Conservation (phyloP, 108 stramenopile genomes). For the Licmophora abbreviata region DNA sequence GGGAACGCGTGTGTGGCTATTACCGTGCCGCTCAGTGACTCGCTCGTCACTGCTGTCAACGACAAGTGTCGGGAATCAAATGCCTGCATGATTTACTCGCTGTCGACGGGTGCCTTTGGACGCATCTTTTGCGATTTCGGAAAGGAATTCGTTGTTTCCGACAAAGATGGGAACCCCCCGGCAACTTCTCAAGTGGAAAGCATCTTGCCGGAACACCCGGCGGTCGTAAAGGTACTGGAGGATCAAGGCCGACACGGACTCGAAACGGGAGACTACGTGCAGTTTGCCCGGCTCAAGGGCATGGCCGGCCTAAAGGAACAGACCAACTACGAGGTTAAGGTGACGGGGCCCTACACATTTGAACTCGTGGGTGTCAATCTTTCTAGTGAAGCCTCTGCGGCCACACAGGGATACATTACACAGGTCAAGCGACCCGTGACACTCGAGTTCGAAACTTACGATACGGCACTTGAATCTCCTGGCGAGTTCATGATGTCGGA, state of each 20-base stretch:
- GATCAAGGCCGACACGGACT: conserved; percentile 96
- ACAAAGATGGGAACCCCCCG: conserved; percentile 91
- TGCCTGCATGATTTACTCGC: conserved; percentile 71
- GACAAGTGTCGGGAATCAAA: conserved; percentile 59
- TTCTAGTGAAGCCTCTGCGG: conserved; percentile 14
- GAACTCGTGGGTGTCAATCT: conserved; percentile 68
- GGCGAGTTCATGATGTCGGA: conserved; percentile 94
- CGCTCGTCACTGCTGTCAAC: conserved; percentile 52
- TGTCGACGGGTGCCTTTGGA: conserved; percentile 82
- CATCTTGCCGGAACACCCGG: conserved; percentile 63
- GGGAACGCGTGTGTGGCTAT: conserved; percentile 48
- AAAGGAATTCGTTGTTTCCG: conserved; percentile 70
- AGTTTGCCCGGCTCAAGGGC: conserved; percentile 84
- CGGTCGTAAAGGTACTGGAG: conserved; percentile 91
- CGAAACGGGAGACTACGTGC: conserved; percentile 90
- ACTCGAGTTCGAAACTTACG: conserved; percentile 76
- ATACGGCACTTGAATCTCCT: conserved; percentile 62
- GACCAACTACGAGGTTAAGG: conserved; percentile 62
- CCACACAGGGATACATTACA: conserved; percentile 85
- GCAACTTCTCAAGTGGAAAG: conserved; percentile 83
- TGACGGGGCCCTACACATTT: conserved; percentile 91
- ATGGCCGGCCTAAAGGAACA: conserved; percentile 48
- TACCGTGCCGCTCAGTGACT: conserved; percentile 64
- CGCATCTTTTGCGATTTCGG: conserved; percentile 97
- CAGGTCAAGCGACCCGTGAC: conserved; percentile 89